Conservation (phyloP, 495 filamentous ascomycete species). For the Trichocladium uniseriatum region DNA sequence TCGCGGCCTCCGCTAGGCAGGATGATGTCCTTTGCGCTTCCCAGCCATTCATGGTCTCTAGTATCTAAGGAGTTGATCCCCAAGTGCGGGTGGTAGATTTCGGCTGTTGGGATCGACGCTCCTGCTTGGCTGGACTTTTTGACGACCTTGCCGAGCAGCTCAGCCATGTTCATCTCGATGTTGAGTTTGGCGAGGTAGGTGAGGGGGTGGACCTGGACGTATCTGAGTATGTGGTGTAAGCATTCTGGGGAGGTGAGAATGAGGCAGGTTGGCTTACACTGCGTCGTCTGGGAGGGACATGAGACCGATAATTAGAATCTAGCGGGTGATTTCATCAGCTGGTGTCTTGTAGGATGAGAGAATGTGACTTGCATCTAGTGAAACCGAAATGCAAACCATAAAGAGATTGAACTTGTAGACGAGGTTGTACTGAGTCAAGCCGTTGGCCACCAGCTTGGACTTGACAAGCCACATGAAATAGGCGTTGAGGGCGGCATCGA, state of each 20-base stretch:
- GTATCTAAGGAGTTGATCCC: no score
- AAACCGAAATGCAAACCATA: constrained; percentile 41
- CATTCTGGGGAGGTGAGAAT: not conserved
- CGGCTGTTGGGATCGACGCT: not conserved
- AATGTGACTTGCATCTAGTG: constrained; percentile 34
- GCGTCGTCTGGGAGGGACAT: constrained; percentile 24
- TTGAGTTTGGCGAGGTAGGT: constrained; percentile 42
- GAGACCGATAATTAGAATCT: constrained; percentile 22
- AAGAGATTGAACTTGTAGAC: constrained; percentile 42
- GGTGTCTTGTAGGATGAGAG: not conserved
- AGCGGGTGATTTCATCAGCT: not conserved
- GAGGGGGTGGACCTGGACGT: constrained; percentile 45
- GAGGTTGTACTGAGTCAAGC: constrained; percentile 33
- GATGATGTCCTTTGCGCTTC: not conserved
- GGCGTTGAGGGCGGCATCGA: constrained; percentile 39
- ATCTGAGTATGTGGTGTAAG: constrained; percentile 15
- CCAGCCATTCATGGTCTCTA: constrained; percentile 5
- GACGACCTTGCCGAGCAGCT: constrained; percentile 34
- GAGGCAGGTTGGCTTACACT: constrained; percentile 12
- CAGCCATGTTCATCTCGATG: constrained; percentile 48
- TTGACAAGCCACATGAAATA: constrained; percentile 42
- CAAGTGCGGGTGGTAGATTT: not conserved
- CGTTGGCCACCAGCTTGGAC: constrained; percentile 35
- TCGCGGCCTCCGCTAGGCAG: not conserved
- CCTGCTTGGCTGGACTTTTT: constrained; percentile 8